Conservation (phyloP, 441 rosid genomes). For the Syzygium syzygioides region DNA sequence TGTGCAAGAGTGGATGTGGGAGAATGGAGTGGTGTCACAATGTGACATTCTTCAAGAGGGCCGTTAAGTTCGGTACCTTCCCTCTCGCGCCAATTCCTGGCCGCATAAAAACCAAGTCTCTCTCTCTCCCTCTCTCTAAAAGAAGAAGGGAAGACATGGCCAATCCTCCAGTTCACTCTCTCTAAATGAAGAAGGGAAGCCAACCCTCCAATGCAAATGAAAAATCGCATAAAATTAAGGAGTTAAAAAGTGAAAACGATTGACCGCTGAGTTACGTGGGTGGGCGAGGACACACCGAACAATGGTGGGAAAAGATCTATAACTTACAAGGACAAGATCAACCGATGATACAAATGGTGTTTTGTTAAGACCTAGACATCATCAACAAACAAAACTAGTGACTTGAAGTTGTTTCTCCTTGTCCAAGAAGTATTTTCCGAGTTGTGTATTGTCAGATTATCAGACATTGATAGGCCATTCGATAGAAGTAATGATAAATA, state of each 20-base stretch:
- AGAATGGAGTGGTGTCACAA: slow-evolving; percentile 7
- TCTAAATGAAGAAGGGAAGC: neutral
- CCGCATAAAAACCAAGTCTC: slow-evolving; percentile 30
- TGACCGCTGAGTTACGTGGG: neutral
- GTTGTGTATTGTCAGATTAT: neutral
- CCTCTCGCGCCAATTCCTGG: slow-evolving; percentile 91
- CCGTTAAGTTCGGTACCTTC: slow-evolving; percentile 58
- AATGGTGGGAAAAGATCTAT: neutral
- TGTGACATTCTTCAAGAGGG: slow-evolving; percentile 41
- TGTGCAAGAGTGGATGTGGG: slow-evolving; percentile 12
- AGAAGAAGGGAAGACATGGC: neutral
- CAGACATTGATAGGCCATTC: neutral
- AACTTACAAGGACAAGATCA: neutral
- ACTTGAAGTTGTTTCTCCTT: neutral
- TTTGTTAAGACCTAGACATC: neutral
- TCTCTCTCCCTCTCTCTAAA: neutral
- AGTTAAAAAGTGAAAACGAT: neutral
- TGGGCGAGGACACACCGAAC: neutral
- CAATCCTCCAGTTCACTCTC: neutral
- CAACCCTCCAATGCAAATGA: neutral
- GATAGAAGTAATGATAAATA: neutral
- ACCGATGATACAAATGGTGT: neutral
- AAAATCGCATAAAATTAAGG: neutral
- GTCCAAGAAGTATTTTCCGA: neutral
- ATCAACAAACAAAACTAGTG: neutral